Conservation (phyloP, 139 green algal genomes). For the Chlamydomonas eustigma region DNA sequence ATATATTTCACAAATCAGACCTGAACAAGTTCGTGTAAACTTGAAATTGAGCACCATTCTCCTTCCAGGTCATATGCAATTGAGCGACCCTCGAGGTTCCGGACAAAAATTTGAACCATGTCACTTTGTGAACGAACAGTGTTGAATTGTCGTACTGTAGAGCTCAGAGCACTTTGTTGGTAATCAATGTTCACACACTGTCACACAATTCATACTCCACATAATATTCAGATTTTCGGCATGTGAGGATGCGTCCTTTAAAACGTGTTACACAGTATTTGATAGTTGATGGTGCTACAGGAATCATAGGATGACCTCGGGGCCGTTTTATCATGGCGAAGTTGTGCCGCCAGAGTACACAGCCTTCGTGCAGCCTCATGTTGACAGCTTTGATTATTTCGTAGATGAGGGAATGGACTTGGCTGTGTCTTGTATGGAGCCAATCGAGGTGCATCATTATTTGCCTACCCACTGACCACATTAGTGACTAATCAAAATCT, state of each 20-base stretch:
- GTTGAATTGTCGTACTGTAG: no score
- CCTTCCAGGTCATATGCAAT: conserved; percentile 18
- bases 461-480: no score
- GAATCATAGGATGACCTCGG: background rate
- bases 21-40: background rate
- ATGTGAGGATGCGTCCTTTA: no score
- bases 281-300: no score
- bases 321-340: background rate
- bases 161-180: no score
- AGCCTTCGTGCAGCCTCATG: conserved; percentile 69
- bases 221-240: no score
- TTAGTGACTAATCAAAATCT: no score
- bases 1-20: background rate
- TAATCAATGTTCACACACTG: no score
- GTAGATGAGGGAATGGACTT: conserved; percentile 68
- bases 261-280: no score
- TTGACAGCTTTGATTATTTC: conserved; percentile 92
- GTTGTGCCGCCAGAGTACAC: conserved; percentile 31
- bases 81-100: conserved; percentile 29
- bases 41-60: background rate
- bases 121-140: no score
- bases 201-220: no score
- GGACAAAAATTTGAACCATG: conserved; percentile 62
- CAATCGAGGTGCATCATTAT: conserved; percentile 61
- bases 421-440: conserved; percentile 63